These are phyloP conservation scores for Mycena vitilis DNA, from an alignment of 768 basidiomycete species.

Conservation along the genomic window DNA sequence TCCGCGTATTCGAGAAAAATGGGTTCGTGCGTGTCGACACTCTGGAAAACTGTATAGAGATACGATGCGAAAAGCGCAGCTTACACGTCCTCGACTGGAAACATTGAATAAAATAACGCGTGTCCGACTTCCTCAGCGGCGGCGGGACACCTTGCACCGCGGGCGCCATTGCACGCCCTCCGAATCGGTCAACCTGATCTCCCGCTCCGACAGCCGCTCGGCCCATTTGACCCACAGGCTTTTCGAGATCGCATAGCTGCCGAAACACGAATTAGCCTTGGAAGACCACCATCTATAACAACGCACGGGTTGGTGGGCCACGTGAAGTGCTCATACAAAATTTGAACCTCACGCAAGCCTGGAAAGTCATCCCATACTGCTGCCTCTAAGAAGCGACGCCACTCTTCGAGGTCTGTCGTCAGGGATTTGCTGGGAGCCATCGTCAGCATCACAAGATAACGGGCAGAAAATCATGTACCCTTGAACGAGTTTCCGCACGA, in stretches of 20 bases:
- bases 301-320: conserved; percentile 4
- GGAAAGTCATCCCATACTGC: background rate
- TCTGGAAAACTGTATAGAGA: conserved; percentile 50
- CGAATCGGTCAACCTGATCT: background rate
- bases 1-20: conserved; percentile 75
- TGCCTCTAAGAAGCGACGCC: background rate
- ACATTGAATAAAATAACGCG: background rate
- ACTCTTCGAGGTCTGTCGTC: background rate
- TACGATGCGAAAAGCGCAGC: conserved; percentile 51
- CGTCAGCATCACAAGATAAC: background rate
- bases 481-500: background rate
- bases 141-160: background rate
- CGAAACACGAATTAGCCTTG: background rate
- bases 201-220: background rate
- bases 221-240: conserved; percentile 9
- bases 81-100: conserved; percentile 52
- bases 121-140: background rate
- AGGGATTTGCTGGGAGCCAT: background rate
- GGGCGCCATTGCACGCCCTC: background rate
- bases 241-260: background rate
- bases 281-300: background rate
- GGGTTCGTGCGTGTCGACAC: conserved; percentile 60
- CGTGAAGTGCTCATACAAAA: background rate
- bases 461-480: background rate
- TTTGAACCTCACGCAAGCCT: background rate